These are phyloP conservation scores for Penicillium sp. DNA, from an alignment of 2,329 filamentous ascomycete genomes.

Conservation along the genomic window DNA sequence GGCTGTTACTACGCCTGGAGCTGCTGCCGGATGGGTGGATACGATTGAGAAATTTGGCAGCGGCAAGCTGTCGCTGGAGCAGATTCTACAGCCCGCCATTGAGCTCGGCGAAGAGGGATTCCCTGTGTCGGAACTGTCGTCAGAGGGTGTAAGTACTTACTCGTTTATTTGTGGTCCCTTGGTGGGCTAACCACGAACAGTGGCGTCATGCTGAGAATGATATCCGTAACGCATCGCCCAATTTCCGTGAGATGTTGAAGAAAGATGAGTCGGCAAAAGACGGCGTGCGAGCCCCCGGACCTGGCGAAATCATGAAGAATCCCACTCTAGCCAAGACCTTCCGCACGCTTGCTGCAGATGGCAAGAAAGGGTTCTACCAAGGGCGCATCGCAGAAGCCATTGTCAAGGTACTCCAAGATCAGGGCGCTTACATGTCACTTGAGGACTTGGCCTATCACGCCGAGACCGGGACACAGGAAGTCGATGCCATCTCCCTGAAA, in stretches of 20 bases:
- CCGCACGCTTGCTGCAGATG: slow-evolving; percentile 69
- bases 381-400: slow-evolving; percentile 78
- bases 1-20: slow-evolving; percentile 82
- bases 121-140: slow-evolving; percentile 77
- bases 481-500: slow-evolving; percentile 77
- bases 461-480: slow-evolving; percentile 68
- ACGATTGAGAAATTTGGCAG: slow-evolving; percentile 84
- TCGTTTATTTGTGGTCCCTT: background rate
- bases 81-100: slow-evolving; percentile 79
- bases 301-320: slow-evolving; percentile 88
- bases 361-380: slow-evolving; percentile 87
- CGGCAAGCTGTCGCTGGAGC: slow-evolving; percentile 70
- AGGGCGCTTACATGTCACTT: slow-evolving; percentile 72
- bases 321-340: slow-evolving; percentile 78
- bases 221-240: slow-evolving; percentile 73
- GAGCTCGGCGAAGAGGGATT: slow-evolving; percentile 83
- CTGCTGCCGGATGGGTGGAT: slow-evolving; percentile 90
- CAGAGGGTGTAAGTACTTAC: slow-evolving; percentile 57
- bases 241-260: slow-evolving; percentile 84
- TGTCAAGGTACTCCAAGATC: slow-evolving; percentile 69
- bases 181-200: slow-evolving; percentile 43
- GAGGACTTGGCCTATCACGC: slow-evolving; percentile 78
- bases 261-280: slow-evolving; percentile 62
- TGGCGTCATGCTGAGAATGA: slow-evolving; percentile 65
- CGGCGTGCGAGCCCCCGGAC: slow-evolving; percentile 68